Percentiles rank a stretch among this genome's conserved stretches.
These are phyloP conservation scores for Populus tomentosa DNA, from an alignment of 441 rosid species.

Conservation along the genomic window DNA sequence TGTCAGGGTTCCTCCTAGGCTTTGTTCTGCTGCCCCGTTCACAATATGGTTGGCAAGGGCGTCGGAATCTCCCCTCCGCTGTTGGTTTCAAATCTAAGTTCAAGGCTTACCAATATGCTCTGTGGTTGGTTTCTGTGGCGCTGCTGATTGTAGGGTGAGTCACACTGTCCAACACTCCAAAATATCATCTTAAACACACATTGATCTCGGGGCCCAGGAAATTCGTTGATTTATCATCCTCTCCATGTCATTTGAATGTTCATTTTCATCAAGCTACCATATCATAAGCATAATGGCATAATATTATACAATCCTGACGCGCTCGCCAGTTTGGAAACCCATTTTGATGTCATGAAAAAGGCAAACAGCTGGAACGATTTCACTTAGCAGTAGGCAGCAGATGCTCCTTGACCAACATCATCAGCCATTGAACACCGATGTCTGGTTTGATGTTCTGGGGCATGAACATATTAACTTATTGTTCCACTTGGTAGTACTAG, in stretches of 20 bases:
- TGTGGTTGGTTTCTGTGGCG: constrained; percentile 40
- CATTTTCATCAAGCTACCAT: not conserved
- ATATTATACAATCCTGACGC: constrained; percentile 1
- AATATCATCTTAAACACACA: not conserved
- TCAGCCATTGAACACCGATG: not conserved
- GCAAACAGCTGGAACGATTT: constrained; percentile 10
- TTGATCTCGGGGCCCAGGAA: no score
- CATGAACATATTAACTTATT: not conserved
- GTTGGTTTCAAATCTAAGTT: constrained; percentile 47
- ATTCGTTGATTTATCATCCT: not conserved
- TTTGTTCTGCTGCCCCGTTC: constrained; percentile 65
- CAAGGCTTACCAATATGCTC: constrained; percentile 54
- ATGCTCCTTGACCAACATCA: not conserved
- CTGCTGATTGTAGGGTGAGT: constrained; percentile 64
- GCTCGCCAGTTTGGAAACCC: constrained; percentile 11
- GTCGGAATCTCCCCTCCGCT: constrained; percentile 32
- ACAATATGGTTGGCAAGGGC: constrained; percentile 49
- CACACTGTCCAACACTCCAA: not conserved
- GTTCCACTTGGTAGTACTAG: not conserved
- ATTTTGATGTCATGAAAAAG: constrained; percentile 16
- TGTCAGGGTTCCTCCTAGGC: constrained; percentile 68
- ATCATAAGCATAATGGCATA: not conserved
- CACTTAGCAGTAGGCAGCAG: not conserved
- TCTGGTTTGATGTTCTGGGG: constrained; percentile 8
- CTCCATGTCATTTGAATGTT: not conserved